Percentiles rank a stretch among this genome's conserved stretches.
These are phyloP conservation scores for Vitis rotundifolia DNA, from an alignment of 164 flowering plant species.

Conservation along the genomic window DNA sequence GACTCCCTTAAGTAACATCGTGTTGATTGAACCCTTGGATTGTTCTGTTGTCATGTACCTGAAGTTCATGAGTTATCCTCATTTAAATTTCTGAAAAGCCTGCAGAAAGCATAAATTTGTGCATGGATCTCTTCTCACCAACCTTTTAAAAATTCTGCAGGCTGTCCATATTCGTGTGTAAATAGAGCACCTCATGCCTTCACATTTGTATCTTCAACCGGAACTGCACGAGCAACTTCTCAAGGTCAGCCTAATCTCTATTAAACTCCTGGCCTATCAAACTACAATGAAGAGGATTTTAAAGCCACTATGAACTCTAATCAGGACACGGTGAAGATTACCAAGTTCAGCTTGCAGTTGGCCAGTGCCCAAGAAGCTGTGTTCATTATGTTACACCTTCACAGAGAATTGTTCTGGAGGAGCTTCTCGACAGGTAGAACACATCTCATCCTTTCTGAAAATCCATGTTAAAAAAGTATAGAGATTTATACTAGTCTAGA, in stretches of 20 bases:
- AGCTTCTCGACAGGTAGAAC: conserved; percentile 73
- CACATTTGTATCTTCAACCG: conserved; percentile 49
- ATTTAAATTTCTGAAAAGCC: too few species aligned
- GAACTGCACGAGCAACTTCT: conserved; percentile 72
- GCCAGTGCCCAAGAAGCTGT: conserved; percentile 92
- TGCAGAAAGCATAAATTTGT: too few species aligned
- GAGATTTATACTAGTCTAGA: too few species aligned
- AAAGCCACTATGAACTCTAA: not conserved
- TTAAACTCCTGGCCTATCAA: too few species aligned
- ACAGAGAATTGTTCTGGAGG: conserved; percentile 83
- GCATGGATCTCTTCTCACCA: too few species aligned
- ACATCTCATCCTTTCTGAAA: not conserved
- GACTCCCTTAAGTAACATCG: too few species aligned
- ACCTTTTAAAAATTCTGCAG: conserved; percentile 30
- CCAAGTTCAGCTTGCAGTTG: conserved; percentile 78
- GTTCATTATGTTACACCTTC: conserved; percentile 92
- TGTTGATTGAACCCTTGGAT: too few species aligned
- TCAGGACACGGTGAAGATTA: conserved; percentile 74
- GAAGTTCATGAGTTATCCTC: too few species aligned
- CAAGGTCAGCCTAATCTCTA: conserved; percentile 54
- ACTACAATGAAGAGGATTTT: too few species aligned
- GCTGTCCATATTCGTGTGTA: conserved; percentile 88
- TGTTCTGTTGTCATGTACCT: too few species aligned
- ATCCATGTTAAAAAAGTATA: too few species aligned
- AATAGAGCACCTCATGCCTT: conserved; percentile 80